Percentiles rank a stretch among this genome's conserved stretches.
phyloP scores from a whole-genome alignment of 495 filamentous ascomycete genomes.

The Neurospora sp. region DNA sequence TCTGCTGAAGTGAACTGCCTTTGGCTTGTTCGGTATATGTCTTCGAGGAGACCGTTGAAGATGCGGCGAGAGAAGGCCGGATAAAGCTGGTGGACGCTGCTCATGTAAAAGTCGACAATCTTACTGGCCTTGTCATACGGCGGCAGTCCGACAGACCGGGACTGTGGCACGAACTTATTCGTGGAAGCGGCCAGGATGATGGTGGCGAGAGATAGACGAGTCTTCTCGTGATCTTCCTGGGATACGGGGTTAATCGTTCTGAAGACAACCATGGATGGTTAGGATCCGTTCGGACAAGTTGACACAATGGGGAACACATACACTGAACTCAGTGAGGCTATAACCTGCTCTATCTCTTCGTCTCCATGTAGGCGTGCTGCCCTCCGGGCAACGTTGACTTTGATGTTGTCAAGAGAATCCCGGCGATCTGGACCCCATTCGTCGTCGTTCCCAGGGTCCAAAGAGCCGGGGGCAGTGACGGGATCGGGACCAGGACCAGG shows the following conservation, averaged over 20 bases:
- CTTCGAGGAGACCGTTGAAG: conserved; percentile 67
- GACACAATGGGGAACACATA: neutral
- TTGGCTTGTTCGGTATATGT: conserved; percentile 57
- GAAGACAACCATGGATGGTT: neutral
- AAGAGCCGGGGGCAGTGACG: conserved; percentile 23
- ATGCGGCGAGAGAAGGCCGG: conserved; percentile 69
- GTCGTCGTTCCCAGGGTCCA: neutral
- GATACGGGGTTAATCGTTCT: neutral
- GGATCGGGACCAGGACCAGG: conserved; percentile 31
- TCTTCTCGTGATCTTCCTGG: neutral
- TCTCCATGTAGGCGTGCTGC: conserved; percentile 25
- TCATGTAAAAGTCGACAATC: conserved; percentile 72
- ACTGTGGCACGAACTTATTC: conserved; percentile 51
- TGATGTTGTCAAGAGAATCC: conserved; percentile 48
- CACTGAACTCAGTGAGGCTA: neutral
- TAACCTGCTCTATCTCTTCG: neutral
- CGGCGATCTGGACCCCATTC: conserved; percentile 33
- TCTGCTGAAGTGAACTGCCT: conserved; percentile 60
- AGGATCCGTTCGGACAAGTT: neutral
- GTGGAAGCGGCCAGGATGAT: conserved; percentile 66
- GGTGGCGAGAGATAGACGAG: neutral
- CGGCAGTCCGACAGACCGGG: conserved; percentile 49
- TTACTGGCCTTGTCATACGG: conserved; percentile 50
- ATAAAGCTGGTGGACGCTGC: conserved; percentile 66
- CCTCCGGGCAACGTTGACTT: conserved; percentile 49